Evolutionary conservation across 495 filamentous ascomycete genomes (phyloP), one percentile per base, ranked within the genome.

Genomic region (Aspergillus saccharolyticus): DNA sequence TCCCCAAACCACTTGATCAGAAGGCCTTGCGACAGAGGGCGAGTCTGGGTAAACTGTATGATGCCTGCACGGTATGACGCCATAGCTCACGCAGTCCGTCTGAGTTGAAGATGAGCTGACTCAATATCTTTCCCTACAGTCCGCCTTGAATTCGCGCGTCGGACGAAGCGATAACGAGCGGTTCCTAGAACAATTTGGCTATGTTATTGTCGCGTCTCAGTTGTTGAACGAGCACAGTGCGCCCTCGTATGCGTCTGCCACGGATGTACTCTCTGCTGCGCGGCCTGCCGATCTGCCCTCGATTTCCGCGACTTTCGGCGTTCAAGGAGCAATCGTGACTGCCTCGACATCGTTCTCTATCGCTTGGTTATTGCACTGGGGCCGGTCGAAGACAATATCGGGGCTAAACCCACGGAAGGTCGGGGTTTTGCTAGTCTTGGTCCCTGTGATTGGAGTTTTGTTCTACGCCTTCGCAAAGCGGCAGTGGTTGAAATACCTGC

Each of bases 181-280:
- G 45, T 98, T 98, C 64, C 80, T 98, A 48, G 94, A 98, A 76
- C 88, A 93, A 63, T 97, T 97, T 55, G 88, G 94, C 21, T 97
- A 97, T 68, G 87, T 91, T 30, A 93, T 98, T 58, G 86, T 97
- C 51, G 91, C 93, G 24, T 98, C 94, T 42, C 94, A 96, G 66
- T 81, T 98, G 19, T 76, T 98, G 52, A 89, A 81, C 62, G 86
- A 90, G 52, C 84, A 80, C 63, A 79, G 74, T 52, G 76, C 77
- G 20, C 73, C 74, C 20, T 75, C 70, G 42, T 78, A 78, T 60
- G 73, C 72, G 12, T 74, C 74, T n/a, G 70, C 77, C 20, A 62
- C 71, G 28, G 70, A 75, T 53, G 70, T 76, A 16, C 55, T 69
- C 8, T 69, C 76, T 16, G 66, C 66, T 55, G 66, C 70, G 9